These are phyloP conservation scores for Populus euphratica DNA, from an alignment of 345 rosid species.

Conservation along the genomic window DNA sequence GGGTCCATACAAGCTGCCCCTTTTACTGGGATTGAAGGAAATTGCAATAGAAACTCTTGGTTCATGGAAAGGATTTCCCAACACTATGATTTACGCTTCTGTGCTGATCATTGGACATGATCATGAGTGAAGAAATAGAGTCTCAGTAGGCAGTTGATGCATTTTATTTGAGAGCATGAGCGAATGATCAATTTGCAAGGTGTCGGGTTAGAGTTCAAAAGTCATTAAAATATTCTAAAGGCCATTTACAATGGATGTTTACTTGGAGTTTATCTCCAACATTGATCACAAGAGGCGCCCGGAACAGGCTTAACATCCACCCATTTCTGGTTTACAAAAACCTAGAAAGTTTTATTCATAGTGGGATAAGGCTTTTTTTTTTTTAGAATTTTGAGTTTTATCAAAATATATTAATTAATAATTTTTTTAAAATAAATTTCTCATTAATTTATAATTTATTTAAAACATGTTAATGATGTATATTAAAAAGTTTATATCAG, in stretches of 20 bases:
- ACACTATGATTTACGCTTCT: neutral
- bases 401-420: too few species aligned
- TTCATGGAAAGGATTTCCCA: neutral
- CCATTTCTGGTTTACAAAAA: too few species aligned
- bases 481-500: too few species aligned
- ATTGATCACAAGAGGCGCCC: too few species aligned
- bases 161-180: neutral
- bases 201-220: neutral
- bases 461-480: too few species aligned
- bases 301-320: too few species aligned
- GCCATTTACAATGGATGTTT: neutral
- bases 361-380: too few species aligned
- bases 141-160: neutral
- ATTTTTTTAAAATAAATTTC: too few species aligned
- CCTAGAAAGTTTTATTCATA: too few species aligned
- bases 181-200: neutral
- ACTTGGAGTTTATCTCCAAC: slow-evolving; percentile 46
- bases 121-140: neutral
- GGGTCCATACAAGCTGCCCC: neutral
- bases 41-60: neutral
- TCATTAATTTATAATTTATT: too few species aligned
- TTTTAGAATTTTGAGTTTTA: too few species aligned
- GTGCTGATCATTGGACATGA: neutral
- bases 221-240: neutral
- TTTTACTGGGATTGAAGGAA: neutral